phyloP scores from a whole-genome alignment of 805 yeast genomes.

The Suhomyces pyralidae region DNA sequence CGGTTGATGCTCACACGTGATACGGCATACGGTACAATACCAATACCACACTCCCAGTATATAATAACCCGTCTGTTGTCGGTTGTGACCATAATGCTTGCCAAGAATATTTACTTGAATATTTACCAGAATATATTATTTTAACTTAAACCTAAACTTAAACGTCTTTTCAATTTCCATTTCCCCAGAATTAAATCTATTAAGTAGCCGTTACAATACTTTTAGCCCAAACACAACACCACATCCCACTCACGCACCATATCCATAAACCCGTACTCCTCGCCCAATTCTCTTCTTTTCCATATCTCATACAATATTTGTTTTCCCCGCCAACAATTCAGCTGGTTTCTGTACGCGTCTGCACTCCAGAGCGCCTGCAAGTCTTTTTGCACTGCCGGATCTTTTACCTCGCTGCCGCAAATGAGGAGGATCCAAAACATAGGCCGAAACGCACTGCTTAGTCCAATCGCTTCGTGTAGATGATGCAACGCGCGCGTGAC shows the following conservation, averaged over 20 bases:
- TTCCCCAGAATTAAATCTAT: too few relatives aligned
- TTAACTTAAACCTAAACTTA: too few relatives aligned
- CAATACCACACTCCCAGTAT: too few relatives aligned
- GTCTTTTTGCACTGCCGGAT: constrained; percentile 24
- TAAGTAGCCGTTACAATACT: too few relatives aligned
- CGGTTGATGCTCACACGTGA: too few relatives aligned
- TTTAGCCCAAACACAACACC: constrained; percentile 33
- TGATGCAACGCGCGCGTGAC: constrained; percentile 2
- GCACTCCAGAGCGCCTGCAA: constrained; percentile 33
- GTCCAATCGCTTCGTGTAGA: background rate
- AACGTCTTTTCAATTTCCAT: too few relatives aligned
- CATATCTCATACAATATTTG: constrained; percentile 53
- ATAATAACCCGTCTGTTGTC: too few relatives aligned
- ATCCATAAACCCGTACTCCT: constrained; percentile 49
- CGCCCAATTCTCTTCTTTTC: constrained; percentile 39
- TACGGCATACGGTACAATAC: too few relatives aligned
- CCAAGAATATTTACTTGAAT: too few relatives aligned
- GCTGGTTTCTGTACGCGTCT: constrained; percentile 18
- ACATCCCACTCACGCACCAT: constrained; percentile 54
- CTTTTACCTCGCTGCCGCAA: constrained; percentile 37
- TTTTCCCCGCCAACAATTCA: constrained; percentile 53
- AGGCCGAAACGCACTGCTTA: constrained; percentile 26
- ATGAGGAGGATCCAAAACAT: constrained; percentile 50
- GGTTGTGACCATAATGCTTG: too few relatives aligned
- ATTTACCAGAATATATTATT: too few relatives aligned